Conservation (phyloP, 257 asterid genomes). For the Gentiana straminea region DNA sequence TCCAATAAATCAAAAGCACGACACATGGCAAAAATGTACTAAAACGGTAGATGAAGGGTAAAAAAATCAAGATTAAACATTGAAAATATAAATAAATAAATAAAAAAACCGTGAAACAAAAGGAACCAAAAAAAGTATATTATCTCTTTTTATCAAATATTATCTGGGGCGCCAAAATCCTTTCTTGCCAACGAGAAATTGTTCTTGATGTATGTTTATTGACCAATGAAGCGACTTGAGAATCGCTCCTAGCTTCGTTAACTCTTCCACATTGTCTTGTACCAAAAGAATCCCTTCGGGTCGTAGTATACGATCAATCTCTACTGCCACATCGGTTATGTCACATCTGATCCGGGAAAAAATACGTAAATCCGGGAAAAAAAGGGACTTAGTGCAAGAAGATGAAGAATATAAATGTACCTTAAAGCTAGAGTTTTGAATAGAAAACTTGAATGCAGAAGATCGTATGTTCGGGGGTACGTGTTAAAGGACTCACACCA, state of each 20-base stretch:
- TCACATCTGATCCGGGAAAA: slow-evolving; percentile 52
- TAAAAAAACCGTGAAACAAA: too few species aligned
- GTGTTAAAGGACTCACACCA: slow-evolving; percentile 95
- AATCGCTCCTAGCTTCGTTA: slow-evolving; percentile 38
- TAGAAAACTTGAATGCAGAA: slow-evolving; percentile 81
- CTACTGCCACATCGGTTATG: slow-evolving; percentile 57
- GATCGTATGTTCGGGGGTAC: slow-evolving; percentile 88
- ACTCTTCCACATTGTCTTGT: slow-evolving; percentile 55
- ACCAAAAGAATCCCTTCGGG: slow-evolving; percentile 81
- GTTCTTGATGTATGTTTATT: slow-evolving; percentile 43
- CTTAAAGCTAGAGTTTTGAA: slow-evolving; percentile 58
- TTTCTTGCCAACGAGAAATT: slow-evolving; percentile 80
- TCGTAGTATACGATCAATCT: slow-evolving; percentile 77
- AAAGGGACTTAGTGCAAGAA: background rate
- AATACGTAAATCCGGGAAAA: background rate
- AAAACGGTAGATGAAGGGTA: too few species aligned
- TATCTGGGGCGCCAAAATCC: slow-evolving; percentile 66
- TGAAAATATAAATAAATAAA: too few species aligned
- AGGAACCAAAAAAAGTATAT: too few species aligned
- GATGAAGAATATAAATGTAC: slow-evolving; percentile 18
- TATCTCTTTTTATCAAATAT: background rate
- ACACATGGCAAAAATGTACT: too few species aligned
- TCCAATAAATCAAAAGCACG: too few species aligned
- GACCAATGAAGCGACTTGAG: slow-evolving; percentile 82
- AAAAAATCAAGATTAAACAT: too few species aligned